Conservation (phyloP, 1,139 yeast genomes). For the Hyphopichia pseudoburtonii region DNA sequence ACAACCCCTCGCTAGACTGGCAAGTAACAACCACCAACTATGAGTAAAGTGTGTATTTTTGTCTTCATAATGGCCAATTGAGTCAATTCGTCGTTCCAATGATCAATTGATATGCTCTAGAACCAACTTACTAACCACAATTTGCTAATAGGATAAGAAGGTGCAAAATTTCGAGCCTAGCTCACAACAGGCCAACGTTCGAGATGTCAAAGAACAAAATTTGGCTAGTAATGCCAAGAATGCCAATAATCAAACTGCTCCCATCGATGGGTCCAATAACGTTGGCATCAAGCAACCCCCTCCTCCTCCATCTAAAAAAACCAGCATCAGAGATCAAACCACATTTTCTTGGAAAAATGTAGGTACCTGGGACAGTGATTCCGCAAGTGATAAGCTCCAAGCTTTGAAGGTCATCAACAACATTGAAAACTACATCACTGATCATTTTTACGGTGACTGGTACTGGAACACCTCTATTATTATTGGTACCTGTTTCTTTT, state of each 20-base stretch:
- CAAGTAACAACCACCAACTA: neutral
- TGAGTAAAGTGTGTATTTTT: no score
- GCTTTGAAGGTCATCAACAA: conserved; percentile 25
- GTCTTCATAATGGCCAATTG: no score
- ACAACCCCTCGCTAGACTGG: no score
- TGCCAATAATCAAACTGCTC: conserved; percentile 14
- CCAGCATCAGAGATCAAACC: conserved; percentile 27
- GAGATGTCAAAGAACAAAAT: conserved; percentile 34
- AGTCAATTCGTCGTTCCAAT: no score
- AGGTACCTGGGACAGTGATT: conserved; percentile 38
- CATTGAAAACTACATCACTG: conserved; percentile 61
- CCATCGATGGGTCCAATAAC: conserved; percentile 24
- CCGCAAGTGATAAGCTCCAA: conserved; percentile 23
- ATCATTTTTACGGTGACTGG: conserved; percentile 70
- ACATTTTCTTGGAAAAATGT: conserved; percentile 44
- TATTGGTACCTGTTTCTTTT: conserved; percentile 69
- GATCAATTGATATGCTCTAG: neutral
- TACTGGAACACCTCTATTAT: conserved; percentile 66
- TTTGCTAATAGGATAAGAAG: conserved; percentile 8
- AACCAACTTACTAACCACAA: neutral
- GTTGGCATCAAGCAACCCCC: conserved; percentile 10
- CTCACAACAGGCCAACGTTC: conserved; percentile 19
- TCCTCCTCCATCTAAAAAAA: conserved; percentile 15
- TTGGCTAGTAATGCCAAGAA: conserved; percentile 15
- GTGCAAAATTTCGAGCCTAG: neutral